Evolutionary conservation across 2,329 filamentous ascomycete species (phyloP).

Genomic region (Pseudogymnoascus sp.): DNA sequence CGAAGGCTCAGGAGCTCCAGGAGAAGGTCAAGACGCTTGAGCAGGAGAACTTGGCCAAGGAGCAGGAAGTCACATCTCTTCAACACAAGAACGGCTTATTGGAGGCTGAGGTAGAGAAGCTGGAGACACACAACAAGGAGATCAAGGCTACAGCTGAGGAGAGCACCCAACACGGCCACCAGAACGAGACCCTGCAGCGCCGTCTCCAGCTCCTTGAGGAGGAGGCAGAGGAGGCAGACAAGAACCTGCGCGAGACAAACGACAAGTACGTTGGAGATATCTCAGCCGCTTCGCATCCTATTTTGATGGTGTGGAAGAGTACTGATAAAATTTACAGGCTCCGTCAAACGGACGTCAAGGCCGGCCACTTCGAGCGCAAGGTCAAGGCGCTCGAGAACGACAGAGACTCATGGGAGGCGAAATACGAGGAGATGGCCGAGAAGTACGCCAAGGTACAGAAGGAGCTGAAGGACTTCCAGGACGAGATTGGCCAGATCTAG

Average conservation of each 20-base stretch:
- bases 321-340: slow-evolving; percentile 51
- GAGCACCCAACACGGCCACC: slow-evolving; percentile 71
- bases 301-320: slow-evolving; percentile 10
- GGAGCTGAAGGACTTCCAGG: slow-evolving; percentile 84
- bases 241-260: slow-evolving; percentile 92
- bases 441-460: slow-evolving; percentile 79
- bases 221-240: slow-evolving; percentile 93
- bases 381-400: slow-evolving; percentile 90
- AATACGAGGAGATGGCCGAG: slow-evolving; percentile 96
- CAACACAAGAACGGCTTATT: slow-evolving; percentile 91
- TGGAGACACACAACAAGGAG: slow-evolving; percentile 75
- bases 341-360: slow-evolving; percentile 98
- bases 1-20: slow-evolving; percentile 82
- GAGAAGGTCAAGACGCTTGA: slow-evolving; percentile 80
- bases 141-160: slow-evolving; percentile 81
- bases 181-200: slow-evolving; percentile 86
- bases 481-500: slow-evolving; percentile 88
- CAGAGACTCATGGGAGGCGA: slow-evolving; percentile 90
- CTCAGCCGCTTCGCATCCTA: neutral
- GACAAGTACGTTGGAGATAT: slow-evolving; percentile 69
- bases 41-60: slow-evolving; percentile 91
- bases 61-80: slow-evolving; percentile 95
- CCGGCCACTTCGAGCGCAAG: slow-evolving; percentile 98
- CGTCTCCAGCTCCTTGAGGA: slow-evolving; percentile 95
- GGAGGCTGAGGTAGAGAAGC: slow-evolving; percentile 85